Base-by-base conservation (phyloP, 345 rosid genomes). In the Durio zibethinus region DNA sequence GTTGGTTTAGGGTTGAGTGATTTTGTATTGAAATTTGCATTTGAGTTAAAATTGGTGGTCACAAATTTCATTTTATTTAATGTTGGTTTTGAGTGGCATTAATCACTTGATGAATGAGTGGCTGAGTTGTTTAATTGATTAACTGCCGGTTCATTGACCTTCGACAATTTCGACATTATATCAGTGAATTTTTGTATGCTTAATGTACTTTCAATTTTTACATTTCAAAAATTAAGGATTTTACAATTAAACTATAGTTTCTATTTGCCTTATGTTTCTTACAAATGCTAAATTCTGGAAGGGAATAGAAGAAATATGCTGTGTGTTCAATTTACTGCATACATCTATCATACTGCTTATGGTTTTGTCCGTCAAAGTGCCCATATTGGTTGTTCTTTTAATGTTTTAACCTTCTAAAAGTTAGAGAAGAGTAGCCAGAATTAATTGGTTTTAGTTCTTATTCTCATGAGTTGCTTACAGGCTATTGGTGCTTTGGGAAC, bases 401-500 rank as follows among this genome's bases (percentile, higher is more conserved):
- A 23, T 29, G 1, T 31, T 53, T 52, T 33, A n/a, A 62, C 62
- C 25, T 36, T 72, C 45, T 11, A 12, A 35, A 25, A n/a, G 50
- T 27, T 75, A 43, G 69, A 36, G 16, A 29, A 16, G 20, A 53
- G 57, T 35, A 0, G 57, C 2, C 20, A 38, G 60, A 53, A 29
- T 12, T 50, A n/a, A 38, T 67, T 75, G 6, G 66, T 45, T 47
- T 73, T 42, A 36, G 23, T 76, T 75, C 10, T 54, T 48, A 31
- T 33, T 38, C 20, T 7, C 57, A n/a, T 79, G 53, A 47, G 35
- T 80, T 80, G 45, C 5, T 27, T 81, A 73, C 84, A 94, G 98
- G 95, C 89, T 62, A 83, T 91, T 73, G 98, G 97, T 60, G 88
- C 95, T 36, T 90, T 94, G 66, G 97, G 97, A 64, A 93, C 97